These are phyloP conservation scores for Passalora sequoiae DNA, from an alignment of 2,329 filamentous ascomycete genomes.

Conservation along the genomic window DNA sequence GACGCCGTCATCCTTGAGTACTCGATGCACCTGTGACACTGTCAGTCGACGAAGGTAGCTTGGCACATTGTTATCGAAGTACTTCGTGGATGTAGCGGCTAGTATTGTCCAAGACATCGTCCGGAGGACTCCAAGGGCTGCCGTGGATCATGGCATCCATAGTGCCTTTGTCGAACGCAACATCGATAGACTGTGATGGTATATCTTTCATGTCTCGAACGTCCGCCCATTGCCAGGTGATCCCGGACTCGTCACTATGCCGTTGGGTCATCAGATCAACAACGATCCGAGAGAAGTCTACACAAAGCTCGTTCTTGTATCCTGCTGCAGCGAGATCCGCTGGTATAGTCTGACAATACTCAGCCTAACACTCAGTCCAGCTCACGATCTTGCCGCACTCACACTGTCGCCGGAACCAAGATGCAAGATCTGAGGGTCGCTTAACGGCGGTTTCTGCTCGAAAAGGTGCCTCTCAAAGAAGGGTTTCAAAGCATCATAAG, in stretches of 20 bases:
- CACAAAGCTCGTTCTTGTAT: constrained; percentile 51
- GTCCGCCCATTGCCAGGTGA: constrained; percentile 50
- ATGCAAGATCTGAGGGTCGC: constrained; percentile 48
- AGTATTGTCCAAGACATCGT: constrained; percentile 28
- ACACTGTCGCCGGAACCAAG: constrained; percentile 57
- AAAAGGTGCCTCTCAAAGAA: constrained; percentile 48
- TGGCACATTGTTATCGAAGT: too few species aligned
- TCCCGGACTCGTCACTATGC: constrained; percentile 37
- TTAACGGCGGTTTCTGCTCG: constrained; percentile 24
- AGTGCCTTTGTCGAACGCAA: constrained; percentile 47
- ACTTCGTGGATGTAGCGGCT: constrained; percentile 26
- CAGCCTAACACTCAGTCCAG: background rate
- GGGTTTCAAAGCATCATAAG: constrained; percentile 44
- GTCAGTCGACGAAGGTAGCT: too few species aligned
- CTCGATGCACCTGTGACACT: constrained; percentile 21
- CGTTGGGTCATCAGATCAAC: constrained; percentile 49
- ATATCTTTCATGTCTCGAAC: constrained; percentile 48
- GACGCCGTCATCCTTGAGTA: constrained; percentile 29
- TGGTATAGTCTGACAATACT: constrained; percentile 45
- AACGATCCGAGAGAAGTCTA: constrained; percentile 53
- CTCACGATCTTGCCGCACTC: constrained; percentile 5
- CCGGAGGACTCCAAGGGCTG: constrained; percentile 29
- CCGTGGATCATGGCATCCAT: constrained; percentile 34
- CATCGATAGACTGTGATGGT: constrained; percentile 42
- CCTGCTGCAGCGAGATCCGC: constrained; percentile 44